Percentiles rank a stretch among this genome's conserved stretches.
These are phyloP conservation scores for Zizania palustris DNA, from an alignment of 202 grass and related monocot species.

Conservation along the genomic window DNA sequence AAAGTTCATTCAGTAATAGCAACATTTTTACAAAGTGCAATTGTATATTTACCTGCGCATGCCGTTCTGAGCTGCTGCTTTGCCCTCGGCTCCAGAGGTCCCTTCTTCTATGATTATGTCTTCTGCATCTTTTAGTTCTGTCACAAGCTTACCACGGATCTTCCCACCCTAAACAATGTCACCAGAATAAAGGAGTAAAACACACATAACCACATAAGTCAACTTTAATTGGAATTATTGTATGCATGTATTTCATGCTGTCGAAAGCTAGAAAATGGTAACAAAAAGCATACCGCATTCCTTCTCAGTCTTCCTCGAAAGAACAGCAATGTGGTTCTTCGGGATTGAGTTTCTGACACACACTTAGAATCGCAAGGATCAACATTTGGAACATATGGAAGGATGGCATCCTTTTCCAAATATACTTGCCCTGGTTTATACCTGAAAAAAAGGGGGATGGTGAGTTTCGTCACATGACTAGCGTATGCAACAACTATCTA, in stretches of 20 bases:
- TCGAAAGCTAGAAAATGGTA: slow-evolving; percentile 36
- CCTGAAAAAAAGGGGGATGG: slow-evolving; percentile 54
- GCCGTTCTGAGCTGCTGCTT: slow-evolving; percentile 75
- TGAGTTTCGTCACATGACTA: slow-evolving; percentile 12
- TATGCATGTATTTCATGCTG: not conserved
- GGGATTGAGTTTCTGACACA: slow-evolving; percentile 62
- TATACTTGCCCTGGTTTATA: slow-evolving; percentile 96
- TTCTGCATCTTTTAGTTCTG: slow-evolving; percentile 54
- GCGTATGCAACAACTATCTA: slow-evolving; percentile 21
- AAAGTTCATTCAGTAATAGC: not conserved
- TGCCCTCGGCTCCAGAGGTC: slow-evolving; percentile 69
- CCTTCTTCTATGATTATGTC: slow-evolving; percentile 88
- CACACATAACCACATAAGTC: not conserved
- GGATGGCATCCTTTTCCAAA: slow-evolving; percentile 94
- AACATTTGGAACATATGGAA: slow-evolving; percentile 97
- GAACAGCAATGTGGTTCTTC: slow-evolving; percentile 82
- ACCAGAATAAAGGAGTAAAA: slow-evolving; percentile 41
- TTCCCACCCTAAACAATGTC: slow-evolving; percentile 74
- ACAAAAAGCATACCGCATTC: slow-evolving; percentile 72
- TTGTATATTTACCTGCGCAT: slow-evolving; percentile 63
- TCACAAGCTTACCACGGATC: slow-evolving; percentile 83
- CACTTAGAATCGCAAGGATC: slow-evolving; percentile 80
- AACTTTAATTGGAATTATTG: slow-evolving; percentile 1
- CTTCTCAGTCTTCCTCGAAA: slow-evolving; percentile 94
- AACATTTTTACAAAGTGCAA: not conserved